A percentile compares a stretch with the other conserved stretches of the same genome.
These are phyloP conservation scores for Botryotinia calthae DNA, from an alignment of 2,329 filamentous ascomycete species.

Conservation along the genomic window DNA sequence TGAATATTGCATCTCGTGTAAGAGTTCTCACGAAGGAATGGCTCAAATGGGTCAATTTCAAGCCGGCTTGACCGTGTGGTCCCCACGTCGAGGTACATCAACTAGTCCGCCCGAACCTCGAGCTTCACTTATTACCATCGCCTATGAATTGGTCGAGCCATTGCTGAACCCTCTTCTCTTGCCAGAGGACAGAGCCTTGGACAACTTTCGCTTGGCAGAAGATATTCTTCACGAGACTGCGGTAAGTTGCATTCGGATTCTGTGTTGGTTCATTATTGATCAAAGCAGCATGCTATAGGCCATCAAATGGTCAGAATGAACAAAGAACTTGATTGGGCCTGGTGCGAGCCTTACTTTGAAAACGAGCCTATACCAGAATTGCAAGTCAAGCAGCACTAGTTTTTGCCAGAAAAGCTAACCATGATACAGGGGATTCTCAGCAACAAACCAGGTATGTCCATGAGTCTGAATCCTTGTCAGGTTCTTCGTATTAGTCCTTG, in stretches of 20 bases:
- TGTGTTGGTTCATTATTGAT: neutral
- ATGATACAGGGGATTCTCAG: neutral
- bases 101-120: neutral
- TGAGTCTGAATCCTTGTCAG: neutral
- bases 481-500: neutral
- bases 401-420: neutral
- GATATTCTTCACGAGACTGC: conserved; percentile 5
- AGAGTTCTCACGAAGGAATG: neutral
- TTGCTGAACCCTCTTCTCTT: conserved; percentile 2
- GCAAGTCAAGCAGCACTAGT: neutral
- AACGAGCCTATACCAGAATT: conserved; percentile 6
- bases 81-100: neutral
- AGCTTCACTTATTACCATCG: neutral
- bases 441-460: neutral
- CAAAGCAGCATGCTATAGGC: neutral
- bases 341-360: neutral
- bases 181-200: conserved; percentile 10
- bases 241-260: neutral
- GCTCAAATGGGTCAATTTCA: neutral
- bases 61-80: neutral
- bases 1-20: neutral
- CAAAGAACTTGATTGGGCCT: neutral
- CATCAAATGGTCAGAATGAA: neutral
- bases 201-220: conserved; percentile 5
- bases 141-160: conserved; percentile 4